Percentiles rank a stretch among this genome's conserved stretches.
Evolutionary conservation across 352 stramenopile genomes (phyloP).

Genomic region (Phytopythium litorale): DNA sequence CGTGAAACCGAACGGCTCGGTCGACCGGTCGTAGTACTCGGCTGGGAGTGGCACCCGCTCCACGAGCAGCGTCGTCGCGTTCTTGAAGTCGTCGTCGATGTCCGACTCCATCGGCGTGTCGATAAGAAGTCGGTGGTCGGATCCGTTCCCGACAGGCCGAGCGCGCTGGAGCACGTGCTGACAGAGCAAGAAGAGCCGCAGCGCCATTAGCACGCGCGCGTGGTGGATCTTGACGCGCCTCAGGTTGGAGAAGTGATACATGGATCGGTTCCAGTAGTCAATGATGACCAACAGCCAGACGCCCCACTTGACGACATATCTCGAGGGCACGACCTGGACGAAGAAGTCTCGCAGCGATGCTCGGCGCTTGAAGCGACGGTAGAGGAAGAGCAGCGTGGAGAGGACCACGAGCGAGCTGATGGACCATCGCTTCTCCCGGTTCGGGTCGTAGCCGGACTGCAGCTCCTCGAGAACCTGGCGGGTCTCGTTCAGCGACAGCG

Average conservation of each 20-base stretch:
- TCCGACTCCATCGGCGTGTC: constrained; percentile 81
- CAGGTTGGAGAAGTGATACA: constrained; percentile 83
- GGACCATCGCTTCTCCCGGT: constrained; percentile 84
- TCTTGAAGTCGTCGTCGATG: constrained; percentile 88
- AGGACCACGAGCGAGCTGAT: constrained; percentile 61
- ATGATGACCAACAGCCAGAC: constrained; percentile 41
- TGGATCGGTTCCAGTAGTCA: constrained; percentile 77
- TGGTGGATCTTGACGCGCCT: constrained; percentile 85
- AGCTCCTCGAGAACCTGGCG: constrained; percentile 74
- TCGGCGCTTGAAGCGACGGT: constrained; percentile 67
- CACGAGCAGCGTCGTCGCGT: constrained; percentile 72
- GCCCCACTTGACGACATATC: constrained; percentile 57
- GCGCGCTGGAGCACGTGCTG: constrained; percentile 82
- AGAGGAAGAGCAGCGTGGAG: constrained; percentile 52
- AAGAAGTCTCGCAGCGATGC: constrained; percentile 72
- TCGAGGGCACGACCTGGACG: constrained; percentile 56
- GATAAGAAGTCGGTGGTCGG: constrained; percentile 76
- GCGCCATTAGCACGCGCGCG: constrained; percentile 76
- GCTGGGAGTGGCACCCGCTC: constrained; percentile 75
- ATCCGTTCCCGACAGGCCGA: constrained; percentile 60
- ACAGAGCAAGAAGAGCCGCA: constrained; percentile 77
- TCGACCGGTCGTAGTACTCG: constrained; percentile 84
- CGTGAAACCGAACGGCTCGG: constrained; percentile 73
- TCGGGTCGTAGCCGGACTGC: constrained; percentile 79
- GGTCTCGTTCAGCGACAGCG: constrained; percentile 80